phyloP scores from a whole-genome alignment of 2,329 filamentous ascomycete species.

The Ramularia endophylla region DNA sequence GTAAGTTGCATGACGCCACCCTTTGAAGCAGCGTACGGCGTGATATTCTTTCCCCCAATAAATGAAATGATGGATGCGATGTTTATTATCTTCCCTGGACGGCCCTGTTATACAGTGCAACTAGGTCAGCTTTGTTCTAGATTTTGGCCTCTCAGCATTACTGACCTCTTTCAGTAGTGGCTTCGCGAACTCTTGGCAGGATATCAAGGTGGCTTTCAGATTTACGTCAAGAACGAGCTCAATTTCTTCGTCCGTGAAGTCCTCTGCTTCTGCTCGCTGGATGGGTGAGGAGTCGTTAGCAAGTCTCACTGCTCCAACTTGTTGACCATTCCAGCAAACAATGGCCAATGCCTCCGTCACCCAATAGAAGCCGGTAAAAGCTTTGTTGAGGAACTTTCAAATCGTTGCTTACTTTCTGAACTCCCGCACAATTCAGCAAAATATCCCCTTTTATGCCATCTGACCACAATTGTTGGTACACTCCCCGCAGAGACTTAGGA shows the following conservation, averaged over 20 bases:
- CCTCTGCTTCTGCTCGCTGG: constrained; percentile 20
- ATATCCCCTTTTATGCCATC: constrained; percentile 24
- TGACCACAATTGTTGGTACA: constrained; percentile 17
- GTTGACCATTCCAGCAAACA: no score
- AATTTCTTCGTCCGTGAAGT: constrained; percentile 27
- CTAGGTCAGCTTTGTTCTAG: constrained; percentile 9
- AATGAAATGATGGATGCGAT: constrained; percentile 22
- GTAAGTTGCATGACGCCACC: constrained; percentile 78
- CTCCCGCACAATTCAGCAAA: constrained; percentile 27
- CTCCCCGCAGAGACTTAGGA: constrained; percentile 10
- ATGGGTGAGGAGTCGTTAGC: no score
- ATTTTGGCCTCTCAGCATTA: constrained; percentile 19
- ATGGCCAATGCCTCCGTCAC: no score
- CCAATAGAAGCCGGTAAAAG: no score
- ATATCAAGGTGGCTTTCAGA: constrained; percentile 19
- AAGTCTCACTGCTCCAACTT: no score
- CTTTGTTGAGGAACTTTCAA: no score
- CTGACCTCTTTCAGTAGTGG: constrained; percentile 14
- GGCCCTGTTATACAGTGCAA: constrained; percentile 1
- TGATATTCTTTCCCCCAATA: constrained; percentile 58
- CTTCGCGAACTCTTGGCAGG: constrained; percentile 23
- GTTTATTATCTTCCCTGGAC: constrained; percentile 24
- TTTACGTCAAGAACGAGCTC: constrained; percentile 24
- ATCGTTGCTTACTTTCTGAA: constrained; percentile 14
- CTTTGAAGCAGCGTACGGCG: constrained; percentile 79